Base-by-base conservation (phyloP, 2,329 filamentous ascomycete species). In the Hypomyces perniciosus region DNA sequence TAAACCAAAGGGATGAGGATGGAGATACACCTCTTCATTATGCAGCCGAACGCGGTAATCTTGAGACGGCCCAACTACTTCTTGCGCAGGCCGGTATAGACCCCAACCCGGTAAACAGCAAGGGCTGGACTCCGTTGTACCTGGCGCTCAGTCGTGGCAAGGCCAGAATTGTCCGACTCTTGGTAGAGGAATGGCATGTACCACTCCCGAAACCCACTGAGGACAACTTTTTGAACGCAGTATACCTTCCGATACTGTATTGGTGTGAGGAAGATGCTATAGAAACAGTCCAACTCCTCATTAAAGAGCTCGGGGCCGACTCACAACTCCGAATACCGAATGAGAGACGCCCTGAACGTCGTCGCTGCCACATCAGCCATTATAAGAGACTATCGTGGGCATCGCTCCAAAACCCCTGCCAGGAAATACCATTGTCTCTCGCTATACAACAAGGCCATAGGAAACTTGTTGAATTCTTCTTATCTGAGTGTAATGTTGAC, bases 31-130 rank as follows among this genome's bases (percentile, higher is more conserved):
- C 46, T 6, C 39, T 48, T 34, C 39, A 48, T 26, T 37, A 0
- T 6, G 46, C 46, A 5, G 35, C 28, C 10, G 0, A 1, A 8
- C 3, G 4, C 4, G 7, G 42, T 1, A 2, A 12, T 0, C 9
- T 12, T n/a, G 13, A 40, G 7, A 8, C 6, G 12, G 4, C 29
- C 4, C 2, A n/a, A 2, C 8, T 45, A 6, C 48, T 50, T 35
- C 41, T 43, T n/a, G 27, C 27, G 20, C 41, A 43, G n/a, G 9
- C 41, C 2, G 26, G 41, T 2, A 28, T 43, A 9, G n/a, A 43
- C 5, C 20, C 30, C 1, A 40, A n/a, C 0, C 0, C 4, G 6
- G 1, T 35, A 0, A 40, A 50, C 1, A 5, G 6, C 0, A 13
- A 35, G 10, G 39, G 31, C 4, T 1, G 8, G 2, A 29, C 8